Percentiles rank a stretch among this genome's conserved stretches.
Evolutionary conservation across 2,329 filamentous ascomycete genomes (phyloP).

Genomic region (Colletotrichum theobromicola): DNA sequence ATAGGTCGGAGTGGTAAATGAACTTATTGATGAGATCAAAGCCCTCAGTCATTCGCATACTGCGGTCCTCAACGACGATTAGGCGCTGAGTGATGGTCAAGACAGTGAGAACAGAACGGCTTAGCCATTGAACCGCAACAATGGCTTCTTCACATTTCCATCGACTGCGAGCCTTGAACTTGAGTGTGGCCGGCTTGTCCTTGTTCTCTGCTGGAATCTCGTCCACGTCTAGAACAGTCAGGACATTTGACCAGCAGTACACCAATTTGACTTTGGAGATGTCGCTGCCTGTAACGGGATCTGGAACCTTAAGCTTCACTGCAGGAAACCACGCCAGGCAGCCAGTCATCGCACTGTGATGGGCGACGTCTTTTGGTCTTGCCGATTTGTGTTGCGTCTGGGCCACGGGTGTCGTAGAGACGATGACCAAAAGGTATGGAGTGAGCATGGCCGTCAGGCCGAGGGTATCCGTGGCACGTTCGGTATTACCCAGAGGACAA

Average conservation of each 20-base stretch:
- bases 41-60: conserved; percentile 89
- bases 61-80: conserved; percentile 88
- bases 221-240: conserved; percentile 90
- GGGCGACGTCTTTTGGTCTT: conserved; percentile 86
- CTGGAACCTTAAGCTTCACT: conserved; percentile 83
- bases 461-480: conserved; percentile 84
- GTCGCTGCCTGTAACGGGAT: conserved; percentile 69
- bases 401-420: conserved; percentile 94
- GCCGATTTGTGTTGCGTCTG: conserved; percentile 96
- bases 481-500: conserved; percentile 91
- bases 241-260: conserved; percentile 98
- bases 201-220: conserved; percentile 71
- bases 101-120: conserved; percentile 87
- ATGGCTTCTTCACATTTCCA: conserved; percentile 97
- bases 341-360: conserved; percentile 90
- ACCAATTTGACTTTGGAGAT: conserved; percentile 86
- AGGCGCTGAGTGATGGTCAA: conserved; percentile 94
- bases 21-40: conserved; percentile 92
- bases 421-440: conserved; percentile 92
- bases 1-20: conserved; percentile 90
- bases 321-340: conserved; percentile 97
- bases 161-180: conserved; percentile 81
- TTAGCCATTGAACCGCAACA: conserved; percentile 96
- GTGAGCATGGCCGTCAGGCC: conserved; percentile 95
- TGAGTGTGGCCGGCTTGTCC: conserved; percentile 78